Conservation (phyloP, 2,329 filamentous ascomycete species). For the Epichloe scottii region DNA sequence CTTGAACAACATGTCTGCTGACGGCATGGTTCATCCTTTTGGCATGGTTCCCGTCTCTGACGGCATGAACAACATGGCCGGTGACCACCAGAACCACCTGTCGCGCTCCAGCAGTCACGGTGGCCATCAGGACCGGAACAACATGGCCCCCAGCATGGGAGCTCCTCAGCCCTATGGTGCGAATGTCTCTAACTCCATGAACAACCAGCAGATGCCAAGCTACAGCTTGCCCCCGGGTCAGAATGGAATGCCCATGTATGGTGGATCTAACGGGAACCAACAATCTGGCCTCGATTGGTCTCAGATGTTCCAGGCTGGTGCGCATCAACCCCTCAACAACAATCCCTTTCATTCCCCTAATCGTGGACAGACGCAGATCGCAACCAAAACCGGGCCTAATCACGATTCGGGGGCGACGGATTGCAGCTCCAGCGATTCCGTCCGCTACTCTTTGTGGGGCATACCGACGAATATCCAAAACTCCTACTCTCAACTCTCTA, state of each 20-base stretch:
- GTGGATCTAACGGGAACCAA: conserved; percentile 46
- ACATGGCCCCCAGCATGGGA: conserved; percentile 39
- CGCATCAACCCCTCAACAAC: conserved; percentile 51
- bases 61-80: conserved; percentile 46
- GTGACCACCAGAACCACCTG: conserved; percentile 45
- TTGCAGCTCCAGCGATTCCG: conserved; percentile 31
- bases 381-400: conserved; percentile 55
- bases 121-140: conserved; percentile 43
- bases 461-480: conserved; percentile 33
- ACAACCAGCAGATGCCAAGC: conserved; percentile 49
- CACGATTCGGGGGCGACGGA: conserved; percentile 36
- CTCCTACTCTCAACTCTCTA: conserved; percentile 41
- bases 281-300: conserved; percentile 60
- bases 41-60: conserved; percentile 44
- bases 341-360: conserved; percentile 43
- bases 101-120: conserved; percentile 48
- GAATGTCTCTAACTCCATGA: conserved; percentile 49
- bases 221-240: conserved; percentile 52
- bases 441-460: conserved; percentile 39
- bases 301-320: conserved; percentile 65
- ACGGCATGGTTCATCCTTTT: conserved; percentile 46
- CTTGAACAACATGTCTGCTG: conserved; percentile 43
- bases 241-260: conserved; percentile 53
- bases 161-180: conserved; percentile 43
- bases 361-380: conserved; percentile 56